phyloP scores from a whole-genome alignment of 2,329 filamentous ascomycete genomes.

The Coniochaeta prunicola region DNA sequence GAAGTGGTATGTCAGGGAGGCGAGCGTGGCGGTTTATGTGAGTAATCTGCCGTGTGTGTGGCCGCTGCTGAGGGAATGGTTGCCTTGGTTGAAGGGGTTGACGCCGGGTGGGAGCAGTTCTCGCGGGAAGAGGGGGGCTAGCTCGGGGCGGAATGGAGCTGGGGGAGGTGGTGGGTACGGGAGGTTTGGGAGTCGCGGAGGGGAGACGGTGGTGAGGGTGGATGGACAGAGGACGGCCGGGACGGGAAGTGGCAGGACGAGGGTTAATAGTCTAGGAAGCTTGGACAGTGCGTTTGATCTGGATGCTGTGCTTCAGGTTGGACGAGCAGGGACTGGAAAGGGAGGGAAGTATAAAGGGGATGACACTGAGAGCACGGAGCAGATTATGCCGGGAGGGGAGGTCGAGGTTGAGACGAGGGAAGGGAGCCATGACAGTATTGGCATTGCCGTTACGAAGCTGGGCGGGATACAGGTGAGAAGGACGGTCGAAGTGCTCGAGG shows the following conservation, averaged over 20 bases:
- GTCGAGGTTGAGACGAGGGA: neutral
- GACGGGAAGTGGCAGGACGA: neutral
- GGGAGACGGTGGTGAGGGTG: neutral
- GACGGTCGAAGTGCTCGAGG: conserved; percentile 2
- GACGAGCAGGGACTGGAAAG: neutral
- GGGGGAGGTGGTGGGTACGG: neutral
- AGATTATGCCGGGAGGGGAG: neutral
- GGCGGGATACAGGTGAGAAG: neutral
- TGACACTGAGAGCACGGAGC: neutral
- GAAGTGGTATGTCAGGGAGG: conserved; percentile 48
- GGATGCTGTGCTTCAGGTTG: neutral
- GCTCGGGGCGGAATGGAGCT: neutral
- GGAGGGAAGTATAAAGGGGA: neutral
- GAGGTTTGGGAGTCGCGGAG: neutral
- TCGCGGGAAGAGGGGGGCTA: neutral
- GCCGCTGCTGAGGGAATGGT: conserved; percentile 29
- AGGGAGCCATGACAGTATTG: neutral
- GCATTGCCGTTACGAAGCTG: neutral
- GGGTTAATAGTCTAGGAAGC: neutral
- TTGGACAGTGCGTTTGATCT: neutral
- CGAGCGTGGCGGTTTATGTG: conserved; percentile 43
- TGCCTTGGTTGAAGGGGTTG: conserved; percentile 13
- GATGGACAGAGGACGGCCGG: neutral
- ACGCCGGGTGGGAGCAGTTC: neutral
- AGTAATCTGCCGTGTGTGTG: conserved; percentile 47